Evolutionary conservation across 2,329 filamentous ascomycete species (phyloP).

Genomic region (Aspergillus nomiae): DNA sequence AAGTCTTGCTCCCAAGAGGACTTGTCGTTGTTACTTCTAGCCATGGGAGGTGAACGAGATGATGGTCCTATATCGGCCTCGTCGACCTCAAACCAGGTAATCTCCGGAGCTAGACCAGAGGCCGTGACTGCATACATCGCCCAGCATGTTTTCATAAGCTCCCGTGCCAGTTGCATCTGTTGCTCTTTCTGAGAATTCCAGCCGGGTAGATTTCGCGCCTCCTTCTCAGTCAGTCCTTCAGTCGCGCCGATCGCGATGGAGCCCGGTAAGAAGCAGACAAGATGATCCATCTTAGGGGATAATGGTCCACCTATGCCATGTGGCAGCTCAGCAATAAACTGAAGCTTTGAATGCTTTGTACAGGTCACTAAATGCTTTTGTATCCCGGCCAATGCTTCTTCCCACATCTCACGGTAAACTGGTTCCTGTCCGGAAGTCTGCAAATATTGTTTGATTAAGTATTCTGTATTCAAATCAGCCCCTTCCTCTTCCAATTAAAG

Average conservation of each 20-base stretch:
- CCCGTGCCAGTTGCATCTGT: constrained; percentile 80
- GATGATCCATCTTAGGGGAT: constrained; percentile 90
- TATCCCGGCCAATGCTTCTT: constrained; percentile 76
- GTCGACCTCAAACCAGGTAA: constrained; percentile 79
- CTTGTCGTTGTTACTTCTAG: constrained; percentile 15
- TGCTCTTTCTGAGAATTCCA: constrained; percentile 79
- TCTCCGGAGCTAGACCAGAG: constrained; percentile 86
- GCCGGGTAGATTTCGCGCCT: constrained; percentile 67
- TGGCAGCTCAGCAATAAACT: constrained; percentile 81
- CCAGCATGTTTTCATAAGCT: constrained; percentile 94
- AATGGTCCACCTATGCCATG: constrained; percentile 66
- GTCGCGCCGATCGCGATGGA: constrained; percentile 86
- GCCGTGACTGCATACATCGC: constrained; percentile 88
- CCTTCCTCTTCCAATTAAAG: neutral
- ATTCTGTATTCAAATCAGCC: constrained; percentile 56
- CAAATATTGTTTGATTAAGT: constrained; percentile 93
- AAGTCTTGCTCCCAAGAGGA: constrained; percentile 74
- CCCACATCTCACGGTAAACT: constrained; percentile 87
- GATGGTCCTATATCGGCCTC: constrained; percentile 51
- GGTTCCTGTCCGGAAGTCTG: constrained; percentile 83
- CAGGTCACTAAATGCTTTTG: constrained; percentile 89
- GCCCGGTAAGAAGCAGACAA: constrained; percentile 93
- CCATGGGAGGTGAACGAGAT: constrained; percentile 18
- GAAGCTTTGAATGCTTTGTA: constrained; percentile 73
- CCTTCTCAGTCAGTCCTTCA: constrained; percentile 69